A percentile compares a stretch with the other conserved stretches of the same genome.
Evolutionary conservation across 495 filamentous ascomycete genomes (phyloP).

Genomic region (Podospora appendiculata): DNA sequence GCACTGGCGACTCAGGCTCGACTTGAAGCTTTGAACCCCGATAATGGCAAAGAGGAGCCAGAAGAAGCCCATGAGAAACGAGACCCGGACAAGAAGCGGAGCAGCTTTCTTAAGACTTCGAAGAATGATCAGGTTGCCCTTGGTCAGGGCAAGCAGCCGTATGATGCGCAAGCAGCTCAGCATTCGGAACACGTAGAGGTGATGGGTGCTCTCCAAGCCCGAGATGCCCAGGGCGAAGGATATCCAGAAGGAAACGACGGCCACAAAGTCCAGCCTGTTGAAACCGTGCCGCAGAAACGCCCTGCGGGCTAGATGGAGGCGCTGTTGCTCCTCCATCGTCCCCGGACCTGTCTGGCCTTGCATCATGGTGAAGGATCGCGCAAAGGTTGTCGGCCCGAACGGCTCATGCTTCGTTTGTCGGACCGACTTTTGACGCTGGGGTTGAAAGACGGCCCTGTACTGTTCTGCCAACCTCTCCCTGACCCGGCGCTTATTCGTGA

Average conservation of each 20-base stretch:
- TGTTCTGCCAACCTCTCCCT: conserved; percentile 67
- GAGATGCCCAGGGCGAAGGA: conserved; percentile 64
- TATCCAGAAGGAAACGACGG: conserved; percentile 94
- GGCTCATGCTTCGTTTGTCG: conserved; percentile 32
- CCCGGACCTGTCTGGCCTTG: conserved; percentile 39
- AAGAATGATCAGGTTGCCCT: conserved; percentile 89
- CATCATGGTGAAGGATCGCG: conserved; percentile 76
- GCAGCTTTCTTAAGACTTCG: conserved; percentile 93
- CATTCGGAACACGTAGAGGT: conserved; percentile 92
- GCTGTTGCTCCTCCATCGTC: conserved; percentile 73
- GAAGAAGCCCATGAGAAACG: conserved; percentile 95
- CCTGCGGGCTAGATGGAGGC: conserved; percentile 75
- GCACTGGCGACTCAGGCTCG: conserved; percentile 79
- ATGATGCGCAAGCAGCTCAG: conserved; percentile 89
- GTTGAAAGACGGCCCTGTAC: conserved; percentile 67
- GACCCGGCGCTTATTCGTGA: conserved; percentile 62
- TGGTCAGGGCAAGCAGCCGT: conserved; percentile 79
- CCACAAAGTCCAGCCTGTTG: conserved; percentile 91
- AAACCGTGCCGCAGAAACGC: conserved; percentile 93
- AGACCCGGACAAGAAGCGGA: conserved; percentile 88
- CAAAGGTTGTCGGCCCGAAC: conserved; percentile 59
- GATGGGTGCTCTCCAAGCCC: conserved; percentile 55
- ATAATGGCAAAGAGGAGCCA: conserved; percentile 98
- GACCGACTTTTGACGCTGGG: conserved; percentile 62
- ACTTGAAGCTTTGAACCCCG: conserved; percentile 96